phyloP scores from a whole-genome alignment of 78 protist species.

The Protostelium mycophagum region DNA sequence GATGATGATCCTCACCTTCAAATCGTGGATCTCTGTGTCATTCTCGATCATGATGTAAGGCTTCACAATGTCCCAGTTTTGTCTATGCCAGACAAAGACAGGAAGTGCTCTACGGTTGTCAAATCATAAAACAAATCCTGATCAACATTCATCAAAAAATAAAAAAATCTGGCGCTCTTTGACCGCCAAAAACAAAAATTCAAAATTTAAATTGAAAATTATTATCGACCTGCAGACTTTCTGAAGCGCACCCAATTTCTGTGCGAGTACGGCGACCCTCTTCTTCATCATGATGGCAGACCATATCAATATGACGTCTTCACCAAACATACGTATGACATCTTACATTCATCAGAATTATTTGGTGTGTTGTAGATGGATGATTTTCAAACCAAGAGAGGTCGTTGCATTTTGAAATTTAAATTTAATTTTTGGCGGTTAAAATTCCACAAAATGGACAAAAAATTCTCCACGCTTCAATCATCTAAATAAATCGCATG shows the following conservation, averaged over 20 bases:
- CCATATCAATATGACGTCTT: slow-evolving; percentile 57
- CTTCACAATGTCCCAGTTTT: slow-evolving; percentile 55
- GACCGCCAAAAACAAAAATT: background rate
- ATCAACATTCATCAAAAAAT: background rate
- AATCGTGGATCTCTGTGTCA: slow-evolving; percentile 39
- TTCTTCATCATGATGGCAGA: slow-evolving; percentile 57
- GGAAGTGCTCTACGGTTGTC: slow-evolving; percentile 35
- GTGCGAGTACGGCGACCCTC: slow-evolving; percentile 38
- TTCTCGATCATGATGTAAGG: slow-evolving; percentile 39
- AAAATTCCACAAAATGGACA: background rate
- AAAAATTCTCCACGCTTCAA: too few species aligned
- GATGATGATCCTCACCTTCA: too few species aligned
- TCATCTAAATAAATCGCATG: too few species aligned
- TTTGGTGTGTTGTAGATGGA: too few species aligned
- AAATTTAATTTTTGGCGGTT: background rate
- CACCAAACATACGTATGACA: slow-evolving; percentile 38
- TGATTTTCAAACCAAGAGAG: background rate
- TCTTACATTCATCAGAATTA: slow-evolving; percentile 7
- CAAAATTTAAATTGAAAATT: background rate
- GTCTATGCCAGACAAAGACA: slow-evolving; percentile 58
- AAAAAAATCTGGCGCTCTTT: background rate
- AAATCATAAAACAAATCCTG: background rate
- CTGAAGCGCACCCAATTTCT: slow-evolving; percentile 20
- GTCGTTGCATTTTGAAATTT: background rate
- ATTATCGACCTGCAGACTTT: slow-evolving; percentile 19